phyloP scores from a whole-genome alignment of 495 filamentous ascomycete genomes.

The Aspergillus funiculosus region DNA sequence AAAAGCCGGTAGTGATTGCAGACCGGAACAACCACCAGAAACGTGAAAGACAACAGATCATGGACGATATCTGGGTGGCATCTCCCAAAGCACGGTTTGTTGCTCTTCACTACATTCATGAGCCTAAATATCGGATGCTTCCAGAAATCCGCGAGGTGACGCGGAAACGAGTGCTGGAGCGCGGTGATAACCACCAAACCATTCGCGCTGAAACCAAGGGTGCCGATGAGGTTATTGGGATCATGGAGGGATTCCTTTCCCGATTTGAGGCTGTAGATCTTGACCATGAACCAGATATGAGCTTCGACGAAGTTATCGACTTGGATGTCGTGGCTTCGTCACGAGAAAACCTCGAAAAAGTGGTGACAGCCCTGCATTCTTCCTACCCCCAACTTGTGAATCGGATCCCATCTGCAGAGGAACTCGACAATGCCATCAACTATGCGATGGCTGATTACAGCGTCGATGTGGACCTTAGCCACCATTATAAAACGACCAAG shows the following conservation, averaged over 20 bases:
- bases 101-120: constrained; percentile 89
- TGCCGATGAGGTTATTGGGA: constrained; percentile 64
- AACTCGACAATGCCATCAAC: constrained; percentile 76
- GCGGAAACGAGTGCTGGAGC: constrained; percentile 67
- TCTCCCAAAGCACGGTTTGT: constrained; percentile 64
- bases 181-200: constrained; percentile 96
- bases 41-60: constrained; percentile 80
- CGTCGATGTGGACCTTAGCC: constrained; percentile 65
- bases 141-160: constrained; percentile 68
- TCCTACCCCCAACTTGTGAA: constrained; percentile 69
- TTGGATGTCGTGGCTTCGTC: constrained; percentile 72
- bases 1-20: constrained; percentile 70
- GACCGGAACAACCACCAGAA: constrained; percentile 91
- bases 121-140: constrained; percentile 50
- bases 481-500: constrained; percentile 26
- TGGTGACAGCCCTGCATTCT: constrained; percentile 61
- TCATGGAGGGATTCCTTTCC: constrained; percentile 90
- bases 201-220: constrained; percentile 73
- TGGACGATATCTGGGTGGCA: constrained; percentile 63
- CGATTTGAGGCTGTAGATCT: constrained; percentile 76
- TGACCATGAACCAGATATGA: constrained; percentile 58
- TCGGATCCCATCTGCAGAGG: constrained; percentile 61
- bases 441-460: constrained; percentile 70
- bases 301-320: constrained; percentile 78
- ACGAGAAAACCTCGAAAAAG: constrained; percentile 77